Evolutionary conservation across 2,329 filamentous ascomycete genomes (phyloP).

Genomic region (Gaeumannomyces sp.): DNA sequence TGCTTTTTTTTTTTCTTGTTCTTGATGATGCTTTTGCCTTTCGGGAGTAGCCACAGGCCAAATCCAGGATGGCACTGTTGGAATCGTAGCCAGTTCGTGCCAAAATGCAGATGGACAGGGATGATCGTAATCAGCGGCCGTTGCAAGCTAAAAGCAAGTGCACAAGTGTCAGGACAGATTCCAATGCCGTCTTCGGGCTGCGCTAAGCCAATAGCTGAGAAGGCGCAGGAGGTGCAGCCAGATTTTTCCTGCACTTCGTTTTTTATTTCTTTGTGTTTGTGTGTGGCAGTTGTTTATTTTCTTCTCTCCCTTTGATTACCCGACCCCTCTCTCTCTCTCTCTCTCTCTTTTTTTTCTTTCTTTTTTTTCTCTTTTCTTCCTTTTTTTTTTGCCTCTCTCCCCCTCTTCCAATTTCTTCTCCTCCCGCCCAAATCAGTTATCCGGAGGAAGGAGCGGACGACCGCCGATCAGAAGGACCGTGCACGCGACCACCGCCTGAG

Average conservation of each 20-base stretch:
- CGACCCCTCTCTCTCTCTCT: no score
- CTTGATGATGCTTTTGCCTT: neutral
- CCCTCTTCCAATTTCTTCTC: neutral
- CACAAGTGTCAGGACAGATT: neutral
- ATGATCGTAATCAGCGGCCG: slow-evolving; percentile 6
- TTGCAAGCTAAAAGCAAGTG: neutral
- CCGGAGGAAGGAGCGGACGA: neutral
- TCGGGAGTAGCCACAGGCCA: neutral
- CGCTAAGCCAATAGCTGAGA: neutral
- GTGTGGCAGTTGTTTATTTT: neutral
- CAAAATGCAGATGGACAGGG: slow-evolving; percentile 5
- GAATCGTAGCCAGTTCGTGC: slow-evolving; percentile 1
- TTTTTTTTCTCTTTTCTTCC: no score
- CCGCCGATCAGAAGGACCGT: neutral
- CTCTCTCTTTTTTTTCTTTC: no score
- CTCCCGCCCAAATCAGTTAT: neutral
- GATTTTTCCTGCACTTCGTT: neutral
- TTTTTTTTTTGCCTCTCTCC: no score
- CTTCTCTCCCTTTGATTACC: no score
- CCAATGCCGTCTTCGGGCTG: no score
- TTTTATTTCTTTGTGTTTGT: neutral
- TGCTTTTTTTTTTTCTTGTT: neutral
- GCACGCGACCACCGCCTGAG: neutral
- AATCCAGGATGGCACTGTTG: neutral
- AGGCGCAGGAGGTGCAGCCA: neutral